Base-by-base conservation (phyloP, 108 stramenopile species). In the Schizochytrium sp. region DNA sequence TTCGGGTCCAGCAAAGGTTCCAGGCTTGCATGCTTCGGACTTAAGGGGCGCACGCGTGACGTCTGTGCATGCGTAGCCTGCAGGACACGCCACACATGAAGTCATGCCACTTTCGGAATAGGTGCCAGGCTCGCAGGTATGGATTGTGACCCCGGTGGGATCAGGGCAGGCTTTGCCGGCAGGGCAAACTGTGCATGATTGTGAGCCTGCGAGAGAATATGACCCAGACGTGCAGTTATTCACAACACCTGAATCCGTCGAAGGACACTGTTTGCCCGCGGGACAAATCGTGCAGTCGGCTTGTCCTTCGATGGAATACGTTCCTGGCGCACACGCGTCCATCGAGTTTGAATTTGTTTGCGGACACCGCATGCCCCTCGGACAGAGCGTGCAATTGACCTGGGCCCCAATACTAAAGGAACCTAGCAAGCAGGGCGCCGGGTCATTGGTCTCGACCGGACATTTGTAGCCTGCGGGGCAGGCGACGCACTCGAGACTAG, bases 381-480 rank as follows among this genome's bases (percentile, higher is more conserved):
- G 89, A 87, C 93, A 94, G 47, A 19, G 23, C 14, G 90, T 69
- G 92, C 94, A 94, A 21, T 41, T n/a, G 55, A 57, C 58, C 5
- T 90, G 89, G 6, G 88, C 90, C 5, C 47, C 58, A 45, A 25
- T 44, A n/a, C 93, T 90, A 72, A 87, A 93, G 5, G 55, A n/a
- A 44, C 93, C 93, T 0, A 57, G 76, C 28, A 60, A 48, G 87
- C 94, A 94, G 59, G 60, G 76, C 45, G 48, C 51, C 8, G 76
- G 18, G 51, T 53, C 51, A 16, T 47, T 53, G 48, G n/a, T 43
- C 34, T 87, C 57, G 88, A 72, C 47, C 5, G 92, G 29, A 57
- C 92, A 93, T 51, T 63, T 47, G 90, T 91, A 87, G 12, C 92
- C 92, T 45, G 90, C 90, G 23, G 91, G 91, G 16, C 92, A 93